Percentiles rank a stretch among this genome's conserved stretches.
Evolutionary conservation across 768 basidiomycete genomes (phyloP).

Genomic region (Termitomyces sp.): DNA sequence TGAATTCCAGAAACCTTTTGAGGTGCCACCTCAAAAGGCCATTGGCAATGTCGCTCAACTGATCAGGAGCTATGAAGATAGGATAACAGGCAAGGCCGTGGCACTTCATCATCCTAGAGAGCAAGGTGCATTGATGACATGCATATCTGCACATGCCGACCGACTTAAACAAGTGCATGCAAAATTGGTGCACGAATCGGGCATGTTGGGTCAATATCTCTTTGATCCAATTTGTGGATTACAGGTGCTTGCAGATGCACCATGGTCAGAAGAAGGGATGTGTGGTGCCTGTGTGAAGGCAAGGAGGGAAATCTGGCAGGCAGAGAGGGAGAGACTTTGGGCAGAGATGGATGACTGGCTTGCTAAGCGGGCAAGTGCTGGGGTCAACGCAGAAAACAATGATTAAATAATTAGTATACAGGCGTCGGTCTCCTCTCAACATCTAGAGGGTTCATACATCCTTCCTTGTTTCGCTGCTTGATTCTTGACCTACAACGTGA

Average conservation of each 20-base stretch:
- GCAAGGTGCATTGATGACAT: background rate
- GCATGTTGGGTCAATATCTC: conserved; percentile 2
- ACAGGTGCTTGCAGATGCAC: conserved; percentile 7
- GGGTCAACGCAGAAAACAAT: conserved; percentile 8
- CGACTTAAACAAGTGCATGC: background rate
- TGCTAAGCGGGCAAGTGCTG: conserved; percentile 20
- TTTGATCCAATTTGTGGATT: conserved; percentile 10
- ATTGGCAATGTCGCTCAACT: background rate
- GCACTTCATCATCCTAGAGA: background rate
- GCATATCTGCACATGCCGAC: conserved; percentile 1
- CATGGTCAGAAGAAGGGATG: conserved; percentile 9
- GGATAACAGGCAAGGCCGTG: too few species aligned
- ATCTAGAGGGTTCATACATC: conserved; percentile 9
- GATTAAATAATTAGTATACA: background rate
- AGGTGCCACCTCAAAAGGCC: too few species aligned
- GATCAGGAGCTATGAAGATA: background rate
- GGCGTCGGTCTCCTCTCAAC: background rate
- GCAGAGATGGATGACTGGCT: conserved; percentile 11
- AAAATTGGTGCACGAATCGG: conserved; percentile 8
- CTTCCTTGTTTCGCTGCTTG: conserved; percentile 16
- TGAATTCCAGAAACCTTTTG: too few species aligned
- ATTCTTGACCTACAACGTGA: conserved; percentile 30
- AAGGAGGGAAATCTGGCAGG: conserved; percentile 5
- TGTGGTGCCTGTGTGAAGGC: conserved; percentile 6
- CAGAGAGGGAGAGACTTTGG: conserved; percentile 10